These are phyloP conservation scores for Tolypocladium cylindrosporum DNA, from an alignment of 2,329 filamentous ascomycete genomes.

Conservation along the genomic window DNA sequence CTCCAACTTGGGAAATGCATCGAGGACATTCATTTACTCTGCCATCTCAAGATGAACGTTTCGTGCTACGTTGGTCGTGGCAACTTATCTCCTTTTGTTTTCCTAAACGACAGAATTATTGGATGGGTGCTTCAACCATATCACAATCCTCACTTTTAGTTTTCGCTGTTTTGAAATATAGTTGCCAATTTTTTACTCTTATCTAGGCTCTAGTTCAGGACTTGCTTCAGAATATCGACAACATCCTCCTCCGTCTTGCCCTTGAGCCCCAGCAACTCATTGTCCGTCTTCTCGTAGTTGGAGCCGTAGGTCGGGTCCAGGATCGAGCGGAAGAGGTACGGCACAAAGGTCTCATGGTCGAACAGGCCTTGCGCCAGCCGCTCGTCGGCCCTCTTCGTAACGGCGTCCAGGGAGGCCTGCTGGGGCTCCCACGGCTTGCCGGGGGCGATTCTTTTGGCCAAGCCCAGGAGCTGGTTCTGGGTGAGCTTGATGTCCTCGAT, in stretches of 20 bases:
- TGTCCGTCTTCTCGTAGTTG: conserved; percentile 27
- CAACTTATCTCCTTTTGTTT: not conserved
- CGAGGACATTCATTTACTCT: not conserved
- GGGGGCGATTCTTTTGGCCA: conserved; percentile 38
- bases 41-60: not conserved
- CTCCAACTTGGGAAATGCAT: too few species aligned
- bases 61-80: not conserved
- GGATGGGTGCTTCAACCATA: not conserved
- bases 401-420: conserved; percentile 17
- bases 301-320: conserved; percentile 21
- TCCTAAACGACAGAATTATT: too few species aligned
- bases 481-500: conserved; percentile 33
- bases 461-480: conserved; percentile 33
- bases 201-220: conserved; percentile 1
- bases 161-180: not conserved
- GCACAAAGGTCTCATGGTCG: conserved; percentile 17
- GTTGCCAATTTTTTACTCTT: not conserved
- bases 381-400: conserved; percentile 15
- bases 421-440: conserved; percentile 35
- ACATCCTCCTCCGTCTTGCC: conserved; percentile 29
- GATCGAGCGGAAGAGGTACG: conserved; percentile 22
- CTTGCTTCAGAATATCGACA: conserved; percentile 16
- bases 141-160: not conserved
- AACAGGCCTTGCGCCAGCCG: conserved; percentile 18
- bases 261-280: conserved; percentile 34